A percentile compares a stretch with the other conserved stretches of the same genome.
phyloP scores from a whole-genome alignment of 2,329 filamentous ascomycete genomes.

The Colletotrichum sp. region DNA sequence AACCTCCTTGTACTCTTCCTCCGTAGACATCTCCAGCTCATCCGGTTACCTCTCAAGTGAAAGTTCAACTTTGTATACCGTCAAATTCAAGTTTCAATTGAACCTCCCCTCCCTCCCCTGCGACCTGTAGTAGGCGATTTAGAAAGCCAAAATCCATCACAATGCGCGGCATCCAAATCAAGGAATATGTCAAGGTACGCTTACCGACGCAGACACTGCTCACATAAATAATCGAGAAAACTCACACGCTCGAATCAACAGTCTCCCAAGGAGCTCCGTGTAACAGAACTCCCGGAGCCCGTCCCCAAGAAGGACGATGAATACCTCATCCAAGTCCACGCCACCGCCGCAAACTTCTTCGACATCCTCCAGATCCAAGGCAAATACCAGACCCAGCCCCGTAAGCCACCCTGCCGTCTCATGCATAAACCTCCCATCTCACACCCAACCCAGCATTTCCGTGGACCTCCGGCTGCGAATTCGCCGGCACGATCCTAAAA shows the following conservation, averaged over 20 bases:
- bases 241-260: not conserved
- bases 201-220: not conserved
- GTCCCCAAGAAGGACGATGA: constrained; percentile 71
- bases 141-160: constrained; percentile 29
- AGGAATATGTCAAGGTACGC: constrained; percentile 74
- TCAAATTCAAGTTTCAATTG: not conserved
- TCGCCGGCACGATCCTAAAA: constrained; percentile 78
- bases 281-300: constrained; percentile 78
- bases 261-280: constrained; percentile 80
- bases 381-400: constrained; percentile 92
- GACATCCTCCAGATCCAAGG: constrained; percentile 94
- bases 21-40: not conserved
- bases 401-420: constrained; percentile 36
- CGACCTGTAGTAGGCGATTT: not conserved
- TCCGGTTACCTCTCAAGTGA: not conserved
- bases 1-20: not conserved
- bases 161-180: constrained; percentile 79
- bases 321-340: constrained; percentile 87
- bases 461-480: constrained; percentile 88
- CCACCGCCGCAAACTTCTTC: constrained; percentile 94
- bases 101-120: not conserved
- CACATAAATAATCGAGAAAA: not conserved
- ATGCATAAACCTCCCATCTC: not conserved
- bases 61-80: not conserved
- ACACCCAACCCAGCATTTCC: constrained; percentile 65